Evolutionary conservation across 768 basidiomycete genomes (phyloP).

Genomic region (Paxillus ammoniavirescens): DNA sequence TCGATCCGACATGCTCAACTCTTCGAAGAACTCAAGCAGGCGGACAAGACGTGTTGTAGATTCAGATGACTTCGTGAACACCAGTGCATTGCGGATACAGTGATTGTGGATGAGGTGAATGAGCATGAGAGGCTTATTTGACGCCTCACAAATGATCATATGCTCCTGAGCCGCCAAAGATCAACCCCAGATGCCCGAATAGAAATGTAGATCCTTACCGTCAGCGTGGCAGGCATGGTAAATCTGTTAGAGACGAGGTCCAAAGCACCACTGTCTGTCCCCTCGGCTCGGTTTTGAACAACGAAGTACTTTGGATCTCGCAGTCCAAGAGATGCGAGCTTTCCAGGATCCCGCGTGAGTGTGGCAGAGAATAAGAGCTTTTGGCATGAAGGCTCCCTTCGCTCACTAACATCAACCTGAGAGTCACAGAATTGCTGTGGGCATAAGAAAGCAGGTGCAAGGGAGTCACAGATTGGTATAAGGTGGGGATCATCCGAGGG

Average conservation of each 20-base stretch:
- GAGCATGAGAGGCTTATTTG: conserved; percentile 84
- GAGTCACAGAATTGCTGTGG: conserved; percentile 15
- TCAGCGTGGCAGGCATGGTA: conserved; percentile 76
- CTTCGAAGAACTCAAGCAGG: conserved; percentile 80
- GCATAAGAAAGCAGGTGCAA: conserved; percentile 59
- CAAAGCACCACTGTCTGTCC: conserved; percentile 38
- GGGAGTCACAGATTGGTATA: conserved; percentile 36
- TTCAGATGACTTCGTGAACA: conserved; percentile 98
- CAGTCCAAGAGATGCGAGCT: conserved; percentile 79
- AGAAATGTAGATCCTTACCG: conserved; percentile 40
- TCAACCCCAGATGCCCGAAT: background rate
- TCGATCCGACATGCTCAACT: conserved; percentile 31
- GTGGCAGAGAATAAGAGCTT: conserved; percentile 97
- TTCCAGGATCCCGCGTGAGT: conserved; percentile 90
- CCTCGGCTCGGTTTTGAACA: conserved; percentile 54
- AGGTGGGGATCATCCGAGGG: conserved; percentile 5
- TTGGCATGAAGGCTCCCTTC: conserved; percentile 70
- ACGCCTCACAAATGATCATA: conserved; percentile 76
- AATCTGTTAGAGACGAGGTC: conserved; percentile 72
- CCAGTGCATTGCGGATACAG: conserved; percentile 66
- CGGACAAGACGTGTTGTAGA: conserved; percentile 80
- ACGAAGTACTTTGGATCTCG: conserved; percentile 85
- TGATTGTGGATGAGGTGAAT: conserved; percentile 77
- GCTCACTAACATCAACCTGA: conserved; percentile 55
- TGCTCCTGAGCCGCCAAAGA: conserved; percentile 59